Base-by-base conservation (phyloP, 1,284 basidiomycete species). In the Puccinia horiana region DNA sequence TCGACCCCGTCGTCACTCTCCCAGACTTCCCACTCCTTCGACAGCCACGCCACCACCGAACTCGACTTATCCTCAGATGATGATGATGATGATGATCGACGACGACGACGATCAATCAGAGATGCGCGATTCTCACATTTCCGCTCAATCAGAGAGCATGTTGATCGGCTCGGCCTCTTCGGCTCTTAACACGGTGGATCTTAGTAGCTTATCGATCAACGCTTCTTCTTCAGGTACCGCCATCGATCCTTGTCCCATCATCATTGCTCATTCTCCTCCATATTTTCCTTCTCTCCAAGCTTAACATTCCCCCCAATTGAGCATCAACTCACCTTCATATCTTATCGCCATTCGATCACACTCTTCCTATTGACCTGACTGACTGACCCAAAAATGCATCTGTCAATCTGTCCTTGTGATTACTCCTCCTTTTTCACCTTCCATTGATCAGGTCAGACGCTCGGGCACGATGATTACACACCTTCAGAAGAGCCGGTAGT, bases 1-100 rank as follows among this genome's bases (percentile, higher is more conserved):
- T 54, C 70, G 70, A 1, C 70, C 70, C 8, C 70, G 70, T 37
- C 70, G 70, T 26, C 70, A 73, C 47, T 73, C 70, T 0, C 70
- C 70, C 29, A 26, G 70, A 44, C 23, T 65, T 18, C 14, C 29
- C 26, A 1, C 35, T 20, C 70, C 42, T 5, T 12, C 47, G 37
- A 70, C 8, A 67, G 3, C 32, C 3, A 8, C 63, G 40, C 35
- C 35, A 1, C 40, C 56, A 58, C 56, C 56, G 29, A 26, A 4
- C 56, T 58, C n/a, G 4, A 58, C 26, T 58, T 58, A 29, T 63
- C 16, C 61, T 58, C n/a, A 26, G 56, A 35, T 14, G 9, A 26
- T 29, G 29, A 26, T 16, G 29, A 26, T 9, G 32, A 61, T 16
- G 6, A 35, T 35, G 26, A 32, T 40, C 16, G 16, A 65, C 5